Base-by-base conservation (phyloP, 176 grass and related monocot genomes). In the Oryza longistaminata region DNA sequence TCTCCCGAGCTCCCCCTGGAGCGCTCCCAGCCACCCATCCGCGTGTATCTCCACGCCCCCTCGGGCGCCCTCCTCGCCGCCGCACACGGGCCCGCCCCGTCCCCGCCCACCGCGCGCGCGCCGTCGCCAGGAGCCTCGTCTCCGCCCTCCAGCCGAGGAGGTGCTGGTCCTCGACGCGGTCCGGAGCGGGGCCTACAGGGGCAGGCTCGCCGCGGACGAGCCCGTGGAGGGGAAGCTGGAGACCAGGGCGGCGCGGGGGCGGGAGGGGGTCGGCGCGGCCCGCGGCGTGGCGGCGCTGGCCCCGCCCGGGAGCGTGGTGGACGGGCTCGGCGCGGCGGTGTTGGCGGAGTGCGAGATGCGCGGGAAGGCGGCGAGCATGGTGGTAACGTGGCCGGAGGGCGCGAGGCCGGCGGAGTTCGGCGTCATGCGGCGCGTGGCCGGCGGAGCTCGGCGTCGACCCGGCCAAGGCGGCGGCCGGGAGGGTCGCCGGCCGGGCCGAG, bases 171-270 rank as follows among this genome's bases (percentile, higher is more conserved):
- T 97, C 0, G 95, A 94, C 76, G 83, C 88, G 66, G 83, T 94
- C 35, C 86, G 85, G 43, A 89, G 90, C 90, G 83, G 60, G 40
- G 68, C 91, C 53, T 94, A 91, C 90, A 81, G 90, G 82, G 95
- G 87, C 70, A 58, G 85, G 55, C 87, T 95, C 39, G 81, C 89
- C 9, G 91, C 89, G 29, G 96, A 95, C 71, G 91, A 92, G 77
- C 71, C 81, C 12, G 87, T 98, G 43, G 89, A 77, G 58, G 92
- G 90, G 82, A 98, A 98, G 91, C 85, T 98, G 85, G 96, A 98
- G 91, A 98, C 91, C n/a, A 86, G 82, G 21, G 70, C 81, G 46
- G 87, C 90, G 68, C 86, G 90, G 87, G 68, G 50, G 42, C 68
- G 0, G 15, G 77, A 70, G 7, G 93, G 85, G 11, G 81, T 85